phyloP scores from a whole-genome alignment of 805 yeast species.

The Candida corydali region DNA sequence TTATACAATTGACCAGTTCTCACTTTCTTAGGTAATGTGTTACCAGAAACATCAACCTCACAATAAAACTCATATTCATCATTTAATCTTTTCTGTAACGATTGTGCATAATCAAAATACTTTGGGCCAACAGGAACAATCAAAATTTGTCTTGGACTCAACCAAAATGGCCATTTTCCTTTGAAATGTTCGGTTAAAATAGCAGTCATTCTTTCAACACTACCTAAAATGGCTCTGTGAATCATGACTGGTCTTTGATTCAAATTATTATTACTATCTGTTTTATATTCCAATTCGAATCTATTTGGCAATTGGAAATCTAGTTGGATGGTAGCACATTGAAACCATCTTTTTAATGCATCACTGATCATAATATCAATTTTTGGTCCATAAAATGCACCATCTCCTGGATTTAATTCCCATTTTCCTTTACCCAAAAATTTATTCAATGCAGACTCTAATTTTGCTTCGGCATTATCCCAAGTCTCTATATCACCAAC shows the following conservation, averaged over 20 bases:
- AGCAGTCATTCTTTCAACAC: constrained; percentile 99
- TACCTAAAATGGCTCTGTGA: constrained; percentile 97
- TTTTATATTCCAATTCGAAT: constrained; percentile 84
- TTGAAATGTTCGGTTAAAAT: constrained; percentile 96
- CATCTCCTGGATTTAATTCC: constrained; percentile 96
- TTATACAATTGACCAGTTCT: constrained; percentile 93
- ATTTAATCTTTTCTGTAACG: constrained; percentile 60
- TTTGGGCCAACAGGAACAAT: constrained; percentile 97
- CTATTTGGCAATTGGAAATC: constrained; percentile 97
- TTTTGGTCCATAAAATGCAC: constrained; percentile 95
- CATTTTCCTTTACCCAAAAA: constrained; percentile 79
- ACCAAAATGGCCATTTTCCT: constrained; percentile 99
- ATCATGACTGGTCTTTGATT: constrained; percentile 95
- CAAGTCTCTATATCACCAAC: constrained; percentile 94
- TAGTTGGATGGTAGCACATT: constrained; percentile 97
- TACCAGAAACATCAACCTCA: constrained; percentile 90
- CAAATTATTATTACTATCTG: constrained; percentile 54
- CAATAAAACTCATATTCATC: constrained; percentile 80
- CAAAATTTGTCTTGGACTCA: constrained; percentile 96
- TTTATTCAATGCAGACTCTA: constrained; percentile 74
- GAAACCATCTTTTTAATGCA: constrained; percentile 95
- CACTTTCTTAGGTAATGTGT: constrained; percentile 96
- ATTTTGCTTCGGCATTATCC: constrained; percentile 84
- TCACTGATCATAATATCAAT: constrained; percentile 95
- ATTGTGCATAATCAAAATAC: constrained; percentile 85